Conservation (phyloP, 768 basidiomycete species). For the Rubroboletus satanas region DNA sequence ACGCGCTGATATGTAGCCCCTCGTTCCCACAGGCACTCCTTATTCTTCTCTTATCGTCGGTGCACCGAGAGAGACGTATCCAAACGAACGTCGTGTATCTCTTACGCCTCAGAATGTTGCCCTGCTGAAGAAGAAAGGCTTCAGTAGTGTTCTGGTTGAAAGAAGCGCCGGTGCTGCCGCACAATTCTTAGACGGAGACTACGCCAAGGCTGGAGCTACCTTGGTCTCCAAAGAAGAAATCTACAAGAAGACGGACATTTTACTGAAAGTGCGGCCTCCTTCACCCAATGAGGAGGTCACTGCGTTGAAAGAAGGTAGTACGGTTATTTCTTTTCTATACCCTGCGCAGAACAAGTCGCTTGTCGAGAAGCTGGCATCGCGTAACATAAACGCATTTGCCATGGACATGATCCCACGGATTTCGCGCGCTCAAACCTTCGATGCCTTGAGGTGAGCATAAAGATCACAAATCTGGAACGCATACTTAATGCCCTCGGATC, state of each 20-base stretch:
- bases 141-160: conserved; percentile 68
- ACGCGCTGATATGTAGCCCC: neutral
- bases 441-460: conserved; percentile 66
- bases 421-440: conserved; percentile 86
- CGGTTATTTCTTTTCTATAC: conserved; percentile 80
- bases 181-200: conserved; percentile 80
- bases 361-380: conserved; percentile 64
- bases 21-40: conserved; percentile 42
- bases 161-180: conserved; percentile 65
- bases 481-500: neutral
- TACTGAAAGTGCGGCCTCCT: conserved; percentile 85
- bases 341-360: conserved; percentile 76
- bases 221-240: conserved; percentile 70
- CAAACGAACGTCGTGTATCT: conserved; percentile 75
- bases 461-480: neutral
- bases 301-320: conserved; percentile 66
- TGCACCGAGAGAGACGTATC: conserved; percentile 71
- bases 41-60: conserved; percentile 75
- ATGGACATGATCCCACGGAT: conserved; percentile 94
- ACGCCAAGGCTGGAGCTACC: conserved; percentile 72
- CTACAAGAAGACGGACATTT: conserved; percentile 66
- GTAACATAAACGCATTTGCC: conserved; percentile 70
- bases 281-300: conserved; percentile 57
- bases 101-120: conserved; percentile 77
- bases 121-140: conserved; percentile 79